Evolutionary conservation across 2,329 filamentous ascomycete genomes (phyloP), one percentile per base, ranked within the genome.

Genomic region (Fusarium beomiforme): DNA sequence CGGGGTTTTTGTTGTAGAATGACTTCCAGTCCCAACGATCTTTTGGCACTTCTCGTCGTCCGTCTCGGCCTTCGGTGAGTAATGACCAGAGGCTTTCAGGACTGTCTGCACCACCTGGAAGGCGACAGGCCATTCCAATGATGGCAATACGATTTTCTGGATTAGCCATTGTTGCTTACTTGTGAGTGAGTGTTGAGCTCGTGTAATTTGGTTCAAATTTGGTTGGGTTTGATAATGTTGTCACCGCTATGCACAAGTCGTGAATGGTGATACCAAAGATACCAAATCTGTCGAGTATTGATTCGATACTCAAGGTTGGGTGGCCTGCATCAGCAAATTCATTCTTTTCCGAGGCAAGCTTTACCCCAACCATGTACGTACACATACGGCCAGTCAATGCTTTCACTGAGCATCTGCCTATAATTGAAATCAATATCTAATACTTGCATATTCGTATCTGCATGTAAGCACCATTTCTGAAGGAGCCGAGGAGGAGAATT

Each of bases 1-100:
- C 58, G 24, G 34, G 58, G 12, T 61, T 55, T 34, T 55, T 33
- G 33, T 55, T 55, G 58, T 56, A 61, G 13, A 61, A 61, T 9
- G 58, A 61, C 7, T 49, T 61, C 58, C 58, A 55, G 39, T 55
- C 49, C 58, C 49, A 55, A 2, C 49, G 42, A 9, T 24, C 21
- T 47, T 46, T 61, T 12, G 49, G 49, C 1, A 55, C 49, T 34
- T 61, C 56, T 59, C 16, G 41, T 34, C 44, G 36, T 16, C 56
- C 44, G 9, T 59, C 44, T 51, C 44, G 50, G 21, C 56, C 44
- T 33, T 59, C 36, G 19, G 56, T 44, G 8, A 59, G 49, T 5
- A 61, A 12, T 10, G 49, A 55, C 58, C 58, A 61, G 8, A 61
- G 34, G 16, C 33, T 33, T 34, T 46, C 39, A 10, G 58, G 49